phyloP scores from a whole-genome alignment of 129 eudicot genomes.

The Logfia minima region DNA sequence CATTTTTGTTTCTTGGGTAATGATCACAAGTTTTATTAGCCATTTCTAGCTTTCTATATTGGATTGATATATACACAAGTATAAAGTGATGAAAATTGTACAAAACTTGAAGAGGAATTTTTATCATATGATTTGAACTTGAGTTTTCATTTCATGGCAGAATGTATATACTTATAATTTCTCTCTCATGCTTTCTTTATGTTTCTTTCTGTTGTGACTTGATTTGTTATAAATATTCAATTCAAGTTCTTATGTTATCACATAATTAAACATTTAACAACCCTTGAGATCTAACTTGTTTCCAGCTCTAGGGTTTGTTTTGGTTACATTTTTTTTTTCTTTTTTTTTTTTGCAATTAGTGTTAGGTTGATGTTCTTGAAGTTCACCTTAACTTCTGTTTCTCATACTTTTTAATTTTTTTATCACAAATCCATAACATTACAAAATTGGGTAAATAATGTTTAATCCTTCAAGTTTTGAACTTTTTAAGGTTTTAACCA shows the following conservation, averaged over 20 bases:
- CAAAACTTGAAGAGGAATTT: slow-evolving; percentile 37
- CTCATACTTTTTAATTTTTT: neutral
- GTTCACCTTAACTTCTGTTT: neutral
- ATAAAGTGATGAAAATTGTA: slow-evolving; percentile 24
- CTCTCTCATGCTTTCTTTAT: slow-evolving; percentile 36
- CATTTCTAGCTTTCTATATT: slow-evolving; percentile 5
- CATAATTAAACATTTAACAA: neutral
- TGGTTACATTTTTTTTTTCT: neutral
- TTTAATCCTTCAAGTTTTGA: too few relatives aligned
- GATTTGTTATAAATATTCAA: neutral
- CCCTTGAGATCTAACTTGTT: slow-evolving; percentile 3
- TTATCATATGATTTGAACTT: slow-evolving; percentile 19
- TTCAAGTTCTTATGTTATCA: neutral
- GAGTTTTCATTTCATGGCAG: slow-evolving; percentile 39
- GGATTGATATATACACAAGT: too few relatives aligned
- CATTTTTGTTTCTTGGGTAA: slow-evolving; percentile 1
- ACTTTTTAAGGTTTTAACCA: too few relatives aligned
- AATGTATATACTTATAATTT: neutral
- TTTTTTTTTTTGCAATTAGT: neutral
- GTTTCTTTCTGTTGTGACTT: slow-evolving; percentile 32
- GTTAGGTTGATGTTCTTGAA: neutral
- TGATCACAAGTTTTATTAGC: neutral
- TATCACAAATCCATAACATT: neutral
- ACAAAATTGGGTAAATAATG: too few relatives aligned
- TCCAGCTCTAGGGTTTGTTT: slow-evolving; percentile 26